Conservation (phyloP, 2,329 filamentous ascomycete species). For the Lachnellula hyalina region DNA sequence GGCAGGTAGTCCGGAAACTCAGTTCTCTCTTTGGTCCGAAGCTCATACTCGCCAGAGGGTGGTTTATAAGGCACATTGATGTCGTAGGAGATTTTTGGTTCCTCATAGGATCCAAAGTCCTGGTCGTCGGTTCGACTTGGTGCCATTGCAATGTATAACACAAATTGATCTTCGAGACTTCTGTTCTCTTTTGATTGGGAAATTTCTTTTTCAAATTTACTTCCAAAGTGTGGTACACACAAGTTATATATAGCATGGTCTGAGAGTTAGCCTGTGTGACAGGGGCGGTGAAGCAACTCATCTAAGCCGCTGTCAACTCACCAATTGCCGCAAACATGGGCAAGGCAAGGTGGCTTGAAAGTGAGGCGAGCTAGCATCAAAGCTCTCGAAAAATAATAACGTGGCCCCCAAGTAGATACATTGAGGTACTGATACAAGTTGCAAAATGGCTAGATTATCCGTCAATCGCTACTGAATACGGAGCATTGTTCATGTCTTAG, state of each 20-base stretch:
- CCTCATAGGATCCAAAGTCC: constrained; percentile 6
- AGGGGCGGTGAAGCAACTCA: neutral
- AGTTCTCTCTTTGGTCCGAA: constrained; percentile 32
- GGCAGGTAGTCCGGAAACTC: constrained; percentile 42
- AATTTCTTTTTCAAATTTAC: too few species aligned
- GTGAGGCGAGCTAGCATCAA: neutral
- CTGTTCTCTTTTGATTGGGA: too few species aligned
- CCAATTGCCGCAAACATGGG: neutral
- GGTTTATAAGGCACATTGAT: constrained; percentile 44
- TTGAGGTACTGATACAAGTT: neutral
- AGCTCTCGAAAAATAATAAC: neutral
- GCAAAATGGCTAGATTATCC: neutral
- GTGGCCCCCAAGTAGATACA: neutral
- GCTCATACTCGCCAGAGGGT: constrained; percentile 33
- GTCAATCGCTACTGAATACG: neutral
- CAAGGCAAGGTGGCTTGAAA: neutral
- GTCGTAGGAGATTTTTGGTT: constrained; percentile 34
- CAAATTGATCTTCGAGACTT: too few species aligned
- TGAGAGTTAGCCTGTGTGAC: neutral
- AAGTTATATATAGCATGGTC: neutral
- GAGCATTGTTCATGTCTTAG: neutral
- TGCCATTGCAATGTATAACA: constrained; percentile 11
- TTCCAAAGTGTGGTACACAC: neutral
- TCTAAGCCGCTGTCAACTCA: neutral
- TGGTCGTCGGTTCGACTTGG: constrained; percentile 21